Percentiles rank a stretch among this genome's conserved stretches.
Conservation (phyloP, 352 stramenopile genomes). For the Pythium dissimile region DNA sequence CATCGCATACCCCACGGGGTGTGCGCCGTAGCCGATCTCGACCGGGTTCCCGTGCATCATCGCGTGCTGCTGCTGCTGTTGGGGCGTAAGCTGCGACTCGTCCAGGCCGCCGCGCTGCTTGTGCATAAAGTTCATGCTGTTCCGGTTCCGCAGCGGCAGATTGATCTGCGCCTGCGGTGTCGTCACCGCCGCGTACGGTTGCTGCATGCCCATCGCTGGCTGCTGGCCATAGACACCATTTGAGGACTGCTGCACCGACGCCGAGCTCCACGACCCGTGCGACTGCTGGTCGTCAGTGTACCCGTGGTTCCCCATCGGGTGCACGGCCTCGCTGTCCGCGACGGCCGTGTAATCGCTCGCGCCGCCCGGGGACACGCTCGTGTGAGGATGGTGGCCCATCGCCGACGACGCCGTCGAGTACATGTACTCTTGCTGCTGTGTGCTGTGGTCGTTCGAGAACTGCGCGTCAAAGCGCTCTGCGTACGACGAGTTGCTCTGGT, state of each 20-base stretch:
- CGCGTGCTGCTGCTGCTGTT: constrained; percentile 10
- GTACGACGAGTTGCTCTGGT: constrained; percentile 1
- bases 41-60: constrained; percentile 22
- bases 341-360: constrained; percentile 17
- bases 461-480: background rate
- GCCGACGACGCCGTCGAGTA: background rate
- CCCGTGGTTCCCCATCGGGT: constrained; percentile 18
- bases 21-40: constrained; percentile 18
- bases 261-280: background rate
- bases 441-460: background rate
- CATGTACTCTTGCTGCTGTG: constrained; percentile 13
- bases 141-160: constrained; percentile 52
- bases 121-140: constrained; percentile 31
- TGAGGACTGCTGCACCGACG: background rate
- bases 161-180: constrained; percentile 45
- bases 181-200: background rate
- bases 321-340: constrained; percentile 11
- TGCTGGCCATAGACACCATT: constrained; percentile 9
- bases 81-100: constrained; percentile 9
- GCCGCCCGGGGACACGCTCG: background rate
- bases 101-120: constrained; percentile 3
- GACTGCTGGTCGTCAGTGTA: constrained; percentile 1
- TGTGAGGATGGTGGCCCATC: background rate
- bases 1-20: constrained; percentile 5
- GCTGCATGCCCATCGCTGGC: constrained; percentile 5